Evolutionary conservation across 2,329 filamentous ascomycete species (phyloP), one percentile per base, ranked within the genome.

Genomic region (Alternaria novae-zelandiae): DNA sequence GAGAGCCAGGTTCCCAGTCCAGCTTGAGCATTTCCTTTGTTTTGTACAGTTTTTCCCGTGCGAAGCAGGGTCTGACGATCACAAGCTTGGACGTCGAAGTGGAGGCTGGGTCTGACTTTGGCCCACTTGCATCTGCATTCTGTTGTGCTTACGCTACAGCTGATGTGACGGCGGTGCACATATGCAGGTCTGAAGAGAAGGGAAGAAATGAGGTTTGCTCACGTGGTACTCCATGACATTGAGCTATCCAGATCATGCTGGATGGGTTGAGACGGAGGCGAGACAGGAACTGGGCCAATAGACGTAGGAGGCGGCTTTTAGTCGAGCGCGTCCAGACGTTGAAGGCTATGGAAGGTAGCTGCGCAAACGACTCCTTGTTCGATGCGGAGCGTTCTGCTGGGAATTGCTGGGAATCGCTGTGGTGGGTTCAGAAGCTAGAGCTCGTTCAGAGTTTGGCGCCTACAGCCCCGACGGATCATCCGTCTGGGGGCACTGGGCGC

Each of bases 281-380:
- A 78, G 74, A 78, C 76, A 66, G 53, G 53, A 59, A 62, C 56
- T 69, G 59, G 57, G 70, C 75, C 72, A 77, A 77, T 75, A 25
- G 64, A 61, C 17, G 59, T 21, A 17, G 47, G 41, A 50, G 55
- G 53, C 62, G 69, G 51, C 61, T 58, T 46, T 56, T n/a, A 58
- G 54, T 54, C 59, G 61, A 58, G 66, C 63, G 63, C 61, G 57
- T 64, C 44, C 41, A 43, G 26, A 32, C 30, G 30, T 32, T 32
- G 30, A 32, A 32, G 30, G 61, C 59, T 56, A 43, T 30, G 57
- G 66, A 46, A 36, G 50, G 59, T 56, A 44, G 12, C 51, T 43
- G 57, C 32, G 30, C 21, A 17, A 44, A 54, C 28, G n/a, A 25
- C 44, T 11, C 45, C 17, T 17, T 57, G 45, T 41, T 36, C 15